Percentiles rank a stretch among this genome's conserved stretches.
These are phyloP conservation scores for Candida sonorensis DNA, from an alignment of 805 yeast species.

Conservation along the genomic window DNA sequence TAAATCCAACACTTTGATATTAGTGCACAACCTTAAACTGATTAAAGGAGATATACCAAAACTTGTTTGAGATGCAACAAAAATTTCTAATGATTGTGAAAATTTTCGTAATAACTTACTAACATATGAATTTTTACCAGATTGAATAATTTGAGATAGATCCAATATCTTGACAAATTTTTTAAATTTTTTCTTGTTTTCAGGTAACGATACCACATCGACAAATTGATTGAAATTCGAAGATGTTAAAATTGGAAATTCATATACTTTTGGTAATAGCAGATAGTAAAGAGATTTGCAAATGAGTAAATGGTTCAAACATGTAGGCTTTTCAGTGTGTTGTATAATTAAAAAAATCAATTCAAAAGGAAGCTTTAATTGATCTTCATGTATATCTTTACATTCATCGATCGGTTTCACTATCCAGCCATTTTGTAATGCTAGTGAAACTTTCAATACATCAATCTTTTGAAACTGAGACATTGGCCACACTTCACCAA, in stretches of 20 bases:
- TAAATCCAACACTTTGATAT: conserved; percentile 61
- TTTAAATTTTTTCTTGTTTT: conserved; percentile 45
- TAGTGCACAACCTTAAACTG: conserved; percentile 66
- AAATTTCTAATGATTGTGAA: conserved; percentile 52
- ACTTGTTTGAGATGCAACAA: conserved; percentile 91
- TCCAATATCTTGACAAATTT: conserved; percentile 59
- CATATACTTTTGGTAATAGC: conserved; percentile 61
- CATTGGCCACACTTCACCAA: conserved; percentile 36
- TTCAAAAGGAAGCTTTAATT: conserved; percentile 41
- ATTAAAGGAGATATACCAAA: conserved; percentile 87
- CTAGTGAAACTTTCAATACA: conserved; percentile 30
- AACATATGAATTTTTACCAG: conserved; percentile 87
- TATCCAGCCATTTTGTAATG: conserved; percentile 18
- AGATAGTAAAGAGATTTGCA: conserved; percentile 53
- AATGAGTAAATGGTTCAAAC: conserved; percentile 50
- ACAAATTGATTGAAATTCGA: conserved; percentile 69
- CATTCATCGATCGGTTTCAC: conserved; percentile 18
- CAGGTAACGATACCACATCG: conserved; percentile 43
- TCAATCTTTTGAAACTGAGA: conserved; percentile 47
- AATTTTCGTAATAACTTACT: conserved; percentile 79
- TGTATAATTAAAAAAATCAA: conserved; percentile 35
- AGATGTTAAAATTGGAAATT: conserved; percentile 54
- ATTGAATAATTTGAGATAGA: conserved; percentile 73
- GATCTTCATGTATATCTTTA: conserved; percentile 5
- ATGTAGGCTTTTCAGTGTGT: conserved; percentile 26